phyloP scores from a whole-genome alignment of 805 yeast species.

The Saitoella complicata region DNA sequence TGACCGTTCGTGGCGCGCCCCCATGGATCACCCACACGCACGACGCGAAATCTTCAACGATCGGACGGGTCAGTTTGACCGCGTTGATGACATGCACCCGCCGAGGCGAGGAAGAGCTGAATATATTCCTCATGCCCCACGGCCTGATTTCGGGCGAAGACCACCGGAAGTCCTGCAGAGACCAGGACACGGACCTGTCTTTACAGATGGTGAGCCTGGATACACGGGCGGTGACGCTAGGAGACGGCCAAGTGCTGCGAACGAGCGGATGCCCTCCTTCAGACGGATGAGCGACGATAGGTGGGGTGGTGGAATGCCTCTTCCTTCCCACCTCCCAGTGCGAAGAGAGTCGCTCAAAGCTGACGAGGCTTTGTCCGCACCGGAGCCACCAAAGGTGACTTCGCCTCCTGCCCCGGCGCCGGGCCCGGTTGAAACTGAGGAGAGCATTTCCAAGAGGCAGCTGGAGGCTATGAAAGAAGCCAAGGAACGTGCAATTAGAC shows the following conservation, averaged over 20 bases:
- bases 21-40: not conserved
- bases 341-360: not conserved
- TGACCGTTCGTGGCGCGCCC: not conserved
- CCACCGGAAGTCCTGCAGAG: not conserved
- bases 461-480: constrained; percentile 20
- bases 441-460: constrained; percentile 17
- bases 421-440: not conserved
- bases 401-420: not conserved
- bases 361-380: not conserved
- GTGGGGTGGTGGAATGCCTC: too few species aligned
- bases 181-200: not conserved
- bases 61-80: constrained; percentile 10
- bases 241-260: constrained; percentile 1
- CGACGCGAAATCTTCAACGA: constrained; percentile 9
- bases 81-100: not conserved
- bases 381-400: not conserved
- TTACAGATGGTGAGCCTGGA: not conserved
- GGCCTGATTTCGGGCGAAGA: not conserved
- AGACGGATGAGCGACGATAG: not conserved
- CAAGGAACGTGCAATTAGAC: constrained; percentile 20
- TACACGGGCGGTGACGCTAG: not conserved
- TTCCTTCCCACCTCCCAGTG: not conserved
- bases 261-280: not conserved
- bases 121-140: constrained; percentile 2
- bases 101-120: constrained; percentile 9